Base-by-base conservation (phyloP, 2,329 filamentous ascomycete genomes). In the Fusarium nurragi region DNA sequence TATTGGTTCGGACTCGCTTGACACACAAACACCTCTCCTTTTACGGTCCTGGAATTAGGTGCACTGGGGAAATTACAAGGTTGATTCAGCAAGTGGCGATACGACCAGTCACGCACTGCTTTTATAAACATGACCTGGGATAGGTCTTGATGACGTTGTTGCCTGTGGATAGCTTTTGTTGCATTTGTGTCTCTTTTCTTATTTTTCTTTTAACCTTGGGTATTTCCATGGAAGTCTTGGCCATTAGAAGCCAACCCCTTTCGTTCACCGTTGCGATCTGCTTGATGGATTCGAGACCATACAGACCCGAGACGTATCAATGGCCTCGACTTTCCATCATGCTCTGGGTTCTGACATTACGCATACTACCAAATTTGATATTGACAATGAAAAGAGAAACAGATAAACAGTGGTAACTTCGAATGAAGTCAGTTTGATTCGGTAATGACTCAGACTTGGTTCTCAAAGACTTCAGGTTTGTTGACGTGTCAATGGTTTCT, bases 1-100 rank as follows among this genome's bases (percentile, higher is more conserved):
- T 44, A 62, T 66, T 68, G 70, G 64, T 54, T 72, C 64, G 70
- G 55, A 67, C 61, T 68, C 68, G 65, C 65, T 60, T 67, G 60
- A 68, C 51, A 67, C 54, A 49, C 48, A 60, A 60, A 68, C 64
- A 60, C 65, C 67, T 55, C 52, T 60, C 68, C 45, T 67, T 65
- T 64, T 48, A 65, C 53, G 61, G 52, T 57, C 63, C 54, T 63
- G 66, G 66, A 72, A 56, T 54, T 56, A 59, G 70, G 68, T 72
- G 70, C 56, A 72, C 65, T 71, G 68, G 70, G 66, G 64, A 71
- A 67, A 71, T 67, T 67, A n/a, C 32, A 71, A 71, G 63, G 71
- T 69, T 72, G 69, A 69, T 73, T 69, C 66, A 67, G 64, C 61
- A 70, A 64, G 72, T 74, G 73, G 70, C 73, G 70, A 72, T 64